These are phyloP conservation scores for Chlorophyllum brunneum DNA, from an alignment of 768 basidiomycete genomes.

Conservation along the genomic window DNA sequence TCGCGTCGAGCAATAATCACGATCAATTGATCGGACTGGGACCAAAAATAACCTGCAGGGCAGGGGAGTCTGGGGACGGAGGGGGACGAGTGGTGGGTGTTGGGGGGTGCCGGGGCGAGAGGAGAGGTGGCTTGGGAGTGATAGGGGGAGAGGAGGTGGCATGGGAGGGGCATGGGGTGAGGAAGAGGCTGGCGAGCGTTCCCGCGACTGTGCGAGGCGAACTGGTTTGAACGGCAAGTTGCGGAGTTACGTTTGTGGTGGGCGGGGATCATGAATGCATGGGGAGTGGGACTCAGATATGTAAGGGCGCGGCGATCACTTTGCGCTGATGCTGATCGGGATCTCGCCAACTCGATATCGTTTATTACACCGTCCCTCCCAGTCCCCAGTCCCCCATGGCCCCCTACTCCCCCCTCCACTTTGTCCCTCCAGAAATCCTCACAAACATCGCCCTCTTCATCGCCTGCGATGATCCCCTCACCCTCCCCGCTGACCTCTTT, in stretches of 20 bases:
- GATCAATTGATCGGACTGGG: too few relatives aligned
- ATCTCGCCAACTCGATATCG: too few relatives aligned
- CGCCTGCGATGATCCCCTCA: slow-evolving; percentile 34
- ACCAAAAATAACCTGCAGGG: too few relatives aligned
- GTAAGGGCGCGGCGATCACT: neutral
- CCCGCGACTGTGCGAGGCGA: slow-evolving; percentile 10
- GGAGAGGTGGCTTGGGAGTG: too few relatives aligned
- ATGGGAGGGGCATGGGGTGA: too few relatives aligned
- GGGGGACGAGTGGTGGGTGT: too few relatives aligned
- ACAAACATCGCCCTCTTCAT: slow-evolving; percentile 49
- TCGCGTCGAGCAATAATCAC: too few relatives aligned
- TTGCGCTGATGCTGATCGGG: neutral
- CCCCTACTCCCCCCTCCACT: slow-evolving; percentile 18
- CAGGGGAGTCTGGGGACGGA: too few relatives aligned
- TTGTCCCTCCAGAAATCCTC: slow-evolving; percentile 43
- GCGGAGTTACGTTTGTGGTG: slow-evolving; percentile 4
- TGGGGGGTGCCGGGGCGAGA: too few relatives aligned
- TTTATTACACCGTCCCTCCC: too few relatives aligned
- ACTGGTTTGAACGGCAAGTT: slow-evolving; percentile 7
- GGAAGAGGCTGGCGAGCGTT: too few relatives aligned
- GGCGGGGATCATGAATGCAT: neutral
- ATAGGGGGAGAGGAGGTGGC: neutral
- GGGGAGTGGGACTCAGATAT: neutral
- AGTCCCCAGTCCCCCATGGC: neutral
- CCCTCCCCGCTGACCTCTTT: slow-evolving; percentile 43